These are phyloP conservation scores for Sherardia arvensis DNA, from an alignment of 257 asterid genomes.

Conservation along the genomic window DNA sequence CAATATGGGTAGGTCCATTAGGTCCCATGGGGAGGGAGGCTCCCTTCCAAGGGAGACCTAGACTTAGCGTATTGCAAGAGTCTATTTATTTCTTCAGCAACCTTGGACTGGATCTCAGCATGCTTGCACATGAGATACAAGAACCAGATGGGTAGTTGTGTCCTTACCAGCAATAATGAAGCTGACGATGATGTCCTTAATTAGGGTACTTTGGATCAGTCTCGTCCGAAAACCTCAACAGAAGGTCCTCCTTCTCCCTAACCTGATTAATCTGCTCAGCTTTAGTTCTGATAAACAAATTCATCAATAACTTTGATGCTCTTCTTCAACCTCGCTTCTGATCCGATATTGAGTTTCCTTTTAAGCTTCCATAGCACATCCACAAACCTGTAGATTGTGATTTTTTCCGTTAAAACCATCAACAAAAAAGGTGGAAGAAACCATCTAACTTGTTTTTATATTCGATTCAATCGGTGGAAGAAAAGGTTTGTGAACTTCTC, in stretches of 20 bases:
- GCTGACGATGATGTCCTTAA: conserved; percentile 56
- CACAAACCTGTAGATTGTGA: conserved; percentile 39
- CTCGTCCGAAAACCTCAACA: conserved; percentile 48
- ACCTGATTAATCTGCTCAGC: conserved; percentile 25
- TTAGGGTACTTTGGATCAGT: conserved; percentile 56
- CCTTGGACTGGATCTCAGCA: conserved; percentile 39
- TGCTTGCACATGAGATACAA: conserved; percentile 63
- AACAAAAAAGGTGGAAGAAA: too few species aligned
- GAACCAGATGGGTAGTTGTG: conserved; percentile 66
- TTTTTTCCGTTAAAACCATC: too few species aligned
- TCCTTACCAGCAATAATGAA: conserved; percentile 75
- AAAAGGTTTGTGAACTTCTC: too few species aligned
- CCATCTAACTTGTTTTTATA: too few species aligned
- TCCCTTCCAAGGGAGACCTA: too few species aligned
- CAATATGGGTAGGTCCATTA: too few species aligned
- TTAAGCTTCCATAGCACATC: conserved; percentile 52
- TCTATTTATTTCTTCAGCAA: conserved; percentile 43
- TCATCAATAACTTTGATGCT: conserved; percentile 37
- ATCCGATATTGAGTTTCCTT: conserved; percentile 46
- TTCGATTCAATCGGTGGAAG: too few species aligned
- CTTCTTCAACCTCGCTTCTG: conserved; percentile 46
- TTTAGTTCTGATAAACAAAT: conserved; percentile 47
- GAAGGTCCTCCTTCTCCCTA: conserved; percentile 39
- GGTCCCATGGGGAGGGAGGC: too few species aligned
- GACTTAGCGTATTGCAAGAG: too few species aligned